phyloP scores from a whole-genome alignment of 768 basidiomycete species.

The Sporobolomyces pararoseus region DNA sequence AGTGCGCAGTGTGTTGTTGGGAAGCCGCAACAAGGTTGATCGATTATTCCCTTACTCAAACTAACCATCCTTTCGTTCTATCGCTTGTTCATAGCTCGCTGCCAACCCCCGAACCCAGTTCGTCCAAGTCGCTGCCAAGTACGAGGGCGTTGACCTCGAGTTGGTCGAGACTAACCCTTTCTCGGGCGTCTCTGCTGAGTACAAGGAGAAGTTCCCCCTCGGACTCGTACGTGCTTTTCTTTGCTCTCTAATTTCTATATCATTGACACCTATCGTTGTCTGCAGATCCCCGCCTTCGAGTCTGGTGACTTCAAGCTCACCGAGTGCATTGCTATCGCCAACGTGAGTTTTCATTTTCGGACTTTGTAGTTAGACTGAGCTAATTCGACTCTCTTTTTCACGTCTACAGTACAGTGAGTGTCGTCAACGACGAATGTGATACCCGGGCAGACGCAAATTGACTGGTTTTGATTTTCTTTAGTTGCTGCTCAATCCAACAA shows the following conservation, averaged over 20 bases:
- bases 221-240: slow-evolving; percentile 42
- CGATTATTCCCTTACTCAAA: background rate
- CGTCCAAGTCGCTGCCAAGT: slow-evolving; percentile 37
- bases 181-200: slow-evolving; percentile 31
- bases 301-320: slow-evolving; percentile 73
- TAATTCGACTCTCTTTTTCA: slow-evolving; percentile 38
- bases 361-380: no score
- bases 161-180: slow-evolving; percentile 37
- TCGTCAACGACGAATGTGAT: no score
- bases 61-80: background rate
- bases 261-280: background rate
- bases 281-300: slow-evolving; percentile 78
- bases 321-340: slow-evolving; percentile 75
- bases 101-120: slow-evolving; percentile 36
- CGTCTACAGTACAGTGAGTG: slow-evolving; percentile 59
- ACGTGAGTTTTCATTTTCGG: slow-evolving; percentile 60
- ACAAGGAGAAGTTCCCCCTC: slow-evolving; percentile 59
- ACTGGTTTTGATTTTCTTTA: background rate
- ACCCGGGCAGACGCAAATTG: no score
- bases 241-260: no score
- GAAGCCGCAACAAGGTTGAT: slow-evolving; percentile 4
- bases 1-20: background rate
- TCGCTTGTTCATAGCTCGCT: slow-evolving; percentile 7
- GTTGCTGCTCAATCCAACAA: slow-evolving; percentile 54
- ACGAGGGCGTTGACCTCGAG: slow-evolving; percentile 44